These are phyloP conservation scores for Rhodotorula taiwanensis DNA, from an alignment of 768 basidiomycete genomes.

Conservation along the genomic window DNA sequence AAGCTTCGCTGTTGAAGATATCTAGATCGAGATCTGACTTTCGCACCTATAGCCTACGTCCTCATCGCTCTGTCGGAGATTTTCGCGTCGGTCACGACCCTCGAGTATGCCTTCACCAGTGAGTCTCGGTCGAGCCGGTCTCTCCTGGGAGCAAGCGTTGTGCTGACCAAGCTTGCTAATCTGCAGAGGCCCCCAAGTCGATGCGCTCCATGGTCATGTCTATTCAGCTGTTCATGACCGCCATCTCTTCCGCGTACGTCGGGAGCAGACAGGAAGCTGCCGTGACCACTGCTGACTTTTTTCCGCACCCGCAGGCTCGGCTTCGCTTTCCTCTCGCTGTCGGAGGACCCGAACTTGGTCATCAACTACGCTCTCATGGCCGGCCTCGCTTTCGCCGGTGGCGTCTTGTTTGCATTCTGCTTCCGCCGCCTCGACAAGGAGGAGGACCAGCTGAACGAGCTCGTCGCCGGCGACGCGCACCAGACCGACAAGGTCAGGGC, in stretches of 20 bases:
- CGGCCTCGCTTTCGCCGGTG: slow-evolving; percentile 53
- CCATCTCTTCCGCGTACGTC: background rate
- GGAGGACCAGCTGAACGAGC: slow-evolving; percentile 1
- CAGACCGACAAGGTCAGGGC: too few relatives aligned
- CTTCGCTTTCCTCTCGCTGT: slow-evolving; percentile 51
- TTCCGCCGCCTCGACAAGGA: slow-evolving; percentile 44
- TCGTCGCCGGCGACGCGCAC: background rate
- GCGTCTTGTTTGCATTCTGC: slow-evolving; percentile 54
- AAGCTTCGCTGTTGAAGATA: too few relatives aligned
- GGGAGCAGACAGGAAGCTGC: too few relatives aligned
- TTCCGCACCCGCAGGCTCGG: too few relatives aligned
- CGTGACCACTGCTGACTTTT: too few relatives aligned
- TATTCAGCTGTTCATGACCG: slow-evolving; percentile 26
- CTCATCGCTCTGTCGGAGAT: slow-evolving; percentile 60
- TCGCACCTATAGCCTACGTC: too few relatives aligned
- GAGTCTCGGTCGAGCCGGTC: background rate
- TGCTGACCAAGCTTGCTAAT: background rate
- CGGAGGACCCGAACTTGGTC: slow-evolving; percentile 64
- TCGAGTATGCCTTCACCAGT: slow-evolving; percentile 72
- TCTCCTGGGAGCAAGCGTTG: too few relatives aligned
- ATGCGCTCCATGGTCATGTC: slow-evolving; percentile 80
- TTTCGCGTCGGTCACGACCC: slow-evolving; percentile 52
- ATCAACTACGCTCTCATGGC: slow-evolving; percentile 61
- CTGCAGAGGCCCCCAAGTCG: slow-evolving; percentile 63
- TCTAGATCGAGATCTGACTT: too few relatives aligned